phyloP scores from a whole-genome alignment of 2,329 filamentous ascomycete species.

The Westerdykella ornata region DNA sequence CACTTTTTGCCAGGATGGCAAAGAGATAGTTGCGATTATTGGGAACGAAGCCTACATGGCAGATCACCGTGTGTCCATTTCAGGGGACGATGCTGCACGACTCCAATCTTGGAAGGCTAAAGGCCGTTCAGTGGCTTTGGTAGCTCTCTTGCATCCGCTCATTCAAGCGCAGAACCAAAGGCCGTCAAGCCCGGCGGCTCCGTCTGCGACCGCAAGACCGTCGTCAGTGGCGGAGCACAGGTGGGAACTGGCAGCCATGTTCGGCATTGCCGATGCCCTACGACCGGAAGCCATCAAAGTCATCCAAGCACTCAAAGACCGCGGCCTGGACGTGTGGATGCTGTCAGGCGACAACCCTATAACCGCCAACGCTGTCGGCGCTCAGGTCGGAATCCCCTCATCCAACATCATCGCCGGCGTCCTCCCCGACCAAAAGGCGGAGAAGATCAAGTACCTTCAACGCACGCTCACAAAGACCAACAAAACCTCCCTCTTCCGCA shows the following conservation, averaged over 20 bases:
- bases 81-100: constrained; percentile 9
- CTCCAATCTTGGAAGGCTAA: constrained; percentile 38
- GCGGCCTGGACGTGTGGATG: constrained; percentile 77
- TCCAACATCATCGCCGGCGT: constrained; percentile 80
- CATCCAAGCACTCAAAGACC: constrained; percentile 56
- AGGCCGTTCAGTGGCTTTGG: constrained; percentile 39
- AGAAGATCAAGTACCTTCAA: constrained; percentile 54
- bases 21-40: constrained; percentile 47
- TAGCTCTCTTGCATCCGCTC: constrained; percentile 20
- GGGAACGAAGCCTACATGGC: constrained; percentile 67
- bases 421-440: constrained; percentile 73
- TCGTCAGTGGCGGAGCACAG: constrained; percentile 25
- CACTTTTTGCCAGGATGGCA: constrained; percentile 30
- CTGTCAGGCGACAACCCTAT: constrained; percentile 82
- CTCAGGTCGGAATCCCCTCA: constrained; percentile 64
- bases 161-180: constrained; percentile 1
- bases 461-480: constrained; percentile 23
- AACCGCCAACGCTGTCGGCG: constrained; percentile 75
- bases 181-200: constrained; percentile 1
- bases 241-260: constrained; percentile 53
- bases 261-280: constrained; percentile 76
- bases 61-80: constrained; percentile 31
- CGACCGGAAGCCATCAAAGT: constrained; percentile 64
- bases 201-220: not conserved
- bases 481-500: constrained; percentile 13